Base-by-base conservation (phyloP, 2,329 filamentous ascomycete species). In the Fusarium bactridioides region DNA sequence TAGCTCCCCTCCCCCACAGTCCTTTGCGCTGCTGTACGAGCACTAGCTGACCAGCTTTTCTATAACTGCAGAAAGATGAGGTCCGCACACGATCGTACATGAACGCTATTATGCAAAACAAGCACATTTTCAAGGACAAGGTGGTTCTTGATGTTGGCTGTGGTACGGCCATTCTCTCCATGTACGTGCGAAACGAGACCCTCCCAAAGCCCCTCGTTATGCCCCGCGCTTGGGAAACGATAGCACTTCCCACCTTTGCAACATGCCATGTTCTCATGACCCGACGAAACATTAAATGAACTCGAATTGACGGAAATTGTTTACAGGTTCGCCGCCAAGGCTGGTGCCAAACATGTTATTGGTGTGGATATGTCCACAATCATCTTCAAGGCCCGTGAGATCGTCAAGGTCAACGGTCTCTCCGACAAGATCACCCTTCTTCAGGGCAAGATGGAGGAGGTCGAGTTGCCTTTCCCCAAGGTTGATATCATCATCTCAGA, bases 351-450 rank as follows among this genome's bases (percentile, higher is more conserved):
- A 86, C 96, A 99, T 83, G 96, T 99, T 76, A 97, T 98, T 76
- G 96, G 96, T 78, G 96, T 99, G 64, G 96, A 99, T 84, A 99
- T 98, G 95, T 99, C 96, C 38, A 98, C 95, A 77, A 99, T 99
- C 84, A 98, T 99, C 85, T 94, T 97, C 85, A 99, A 99, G 88
- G 96, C 96, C 48, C 91, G 91, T 79, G 93, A 98, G 87, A 99
- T 99, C 75, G 96, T 98, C 80, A 91, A 91, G 81, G 89, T 88
- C 76, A 99, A 99, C 83, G 95, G 95, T 77, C 91, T 99, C 88
- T 89, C 92, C 59, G 93, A 95, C 86, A 97, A 97, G 89, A 98
- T 99, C 82, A 98, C 96, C 59, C 90, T 99, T 67, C 90, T 99
- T 73, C 96, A 98, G 86, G 96, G 96, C 82, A 99, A 99, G 90